Percentiles rank a stretch among this genome's conserved stretches.
Conservation (phyloP, 805 yeast genomes). For the Lachancea sp. region DNA sequence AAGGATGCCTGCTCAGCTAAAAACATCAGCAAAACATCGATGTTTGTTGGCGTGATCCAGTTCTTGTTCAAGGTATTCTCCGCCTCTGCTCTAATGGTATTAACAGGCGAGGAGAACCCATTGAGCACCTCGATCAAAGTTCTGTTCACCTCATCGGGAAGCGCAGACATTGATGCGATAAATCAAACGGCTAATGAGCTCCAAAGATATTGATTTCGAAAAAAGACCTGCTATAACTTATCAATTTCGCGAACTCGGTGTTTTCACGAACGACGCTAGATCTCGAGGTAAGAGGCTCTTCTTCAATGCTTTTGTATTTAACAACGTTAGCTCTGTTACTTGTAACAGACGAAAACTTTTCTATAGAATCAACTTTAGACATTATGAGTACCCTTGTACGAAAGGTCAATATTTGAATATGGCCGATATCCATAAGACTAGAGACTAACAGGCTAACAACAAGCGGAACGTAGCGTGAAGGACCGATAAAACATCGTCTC, state of each 20-base stretch:
- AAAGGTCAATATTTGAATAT: not conserved
- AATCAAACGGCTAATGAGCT: not conserved
- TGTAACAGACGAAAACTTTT: not conserved
- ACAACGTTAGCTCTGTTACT: not conserved
- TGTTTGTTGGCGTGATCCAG: constrained; percentile 66
- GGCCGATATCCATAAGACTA: not conserved
- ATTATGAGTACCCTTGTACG: not conserved
- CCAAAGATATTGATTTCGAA: not conserved
- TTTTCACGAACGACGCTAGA: not conserved
- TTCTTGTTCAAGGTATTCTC: constrained; percentile 65
- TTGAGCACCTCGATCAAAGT: constrained; percentile 51
- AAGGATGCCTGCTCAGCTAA: constrained; percentile 71
- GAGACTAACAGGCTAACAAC: no score
- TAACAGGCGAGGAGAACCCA: constrained; percentile 76
- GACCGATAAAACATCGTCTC: no score
- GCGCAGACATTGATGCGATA: constrained; percentile 31
- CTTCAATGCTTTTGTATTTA: not conserved
- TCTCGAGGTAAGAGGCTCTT: not conserved
- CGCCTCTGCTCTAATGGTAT: constrained; percentile 66
- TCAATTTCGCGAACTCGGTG: not conserved
- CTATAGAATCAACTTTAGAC: not conserved
- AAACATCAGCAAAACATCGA: constrained; percentile 66
- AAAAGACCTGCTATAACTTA: not conserved
- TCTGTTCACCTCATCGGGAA: constrained; percentile 56
- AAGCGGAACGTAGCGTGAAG: no score